phyloP scores from a whole-genome alignment of 345 rosid species.

The Salix purpurea region DNA sequence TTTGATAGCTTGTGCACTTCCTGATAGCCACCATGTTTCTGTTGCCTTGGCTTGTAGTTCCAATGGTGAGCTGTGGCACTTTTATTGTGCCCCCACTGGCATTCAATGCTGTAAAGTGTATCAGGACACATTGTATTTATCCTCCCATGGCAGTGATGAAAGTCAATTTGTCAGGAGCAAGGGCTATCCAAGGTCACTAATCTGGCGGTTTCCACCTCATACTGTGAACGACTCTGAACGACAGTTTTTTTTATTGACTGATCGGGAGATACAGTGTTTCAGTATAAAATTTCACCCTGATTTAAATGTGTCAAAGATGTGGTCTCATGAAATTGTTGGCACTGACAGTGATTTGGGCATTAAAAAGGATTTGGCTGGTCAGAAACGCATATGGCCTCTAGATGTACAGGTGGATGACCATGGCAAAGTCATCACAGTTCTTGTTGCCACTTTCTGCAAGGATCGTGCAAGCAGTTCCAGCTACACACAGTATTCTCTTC shows the following conservation, averaged over 20 bases:
- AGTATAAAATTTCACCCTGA: constrained; percentile 38
- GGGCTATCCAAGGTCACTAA: constrained; percentile 77
- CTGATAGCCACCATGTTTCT: constrained; percentile 35
- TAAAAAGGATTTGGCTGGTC: constrained; percentile 88
- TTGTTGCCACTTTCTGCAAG: constrained; percentile 88
- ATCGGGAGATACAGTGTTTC: constrained; percentile 71
- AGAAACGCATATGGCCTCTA: constrained; percentile 88
- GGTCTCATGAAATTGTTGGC: constrained; percentile 81
- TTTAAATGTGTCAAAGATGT: constrained; percentile 49
- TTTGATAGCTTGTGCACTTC: constrained; percentile 54
- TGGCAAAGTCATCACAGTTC: constrained; percentile 73
- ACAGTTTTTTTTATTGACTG: constrained; percentile 67
- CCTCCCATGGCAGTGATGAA: constrained; percentile 35
- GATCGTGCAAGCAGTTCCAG: constrained; percentile 86
- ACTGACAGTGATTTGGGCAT: constrained; percentile 73
- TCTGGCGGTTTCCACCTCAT: constrained; percentile 47
- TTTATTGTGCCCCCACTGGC: constrained; percentile 53
- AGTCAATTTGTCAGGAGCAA: constrained; percentile 34
- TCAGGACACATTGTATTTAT: constrained; percentile 29
- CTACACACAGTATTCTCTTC: constrained; percentile 88
- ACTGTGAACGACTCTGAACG: constrained; percentile 37
- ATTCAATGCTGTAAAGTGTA: constrained; percentile 36
- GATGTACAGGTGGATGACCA: constrained; percentile 76
- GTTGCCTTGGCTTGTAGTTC: constrained; percentile 68
- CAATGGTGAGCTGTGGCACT: constrained; percentile 71